Percentiles rank a stretch among this genome's conserved stretches.
Evolutionary conservation across 2,329 filamentous ascomycete genomes (phyloP).

Genomic region (Penicillium sp.): DNA sequence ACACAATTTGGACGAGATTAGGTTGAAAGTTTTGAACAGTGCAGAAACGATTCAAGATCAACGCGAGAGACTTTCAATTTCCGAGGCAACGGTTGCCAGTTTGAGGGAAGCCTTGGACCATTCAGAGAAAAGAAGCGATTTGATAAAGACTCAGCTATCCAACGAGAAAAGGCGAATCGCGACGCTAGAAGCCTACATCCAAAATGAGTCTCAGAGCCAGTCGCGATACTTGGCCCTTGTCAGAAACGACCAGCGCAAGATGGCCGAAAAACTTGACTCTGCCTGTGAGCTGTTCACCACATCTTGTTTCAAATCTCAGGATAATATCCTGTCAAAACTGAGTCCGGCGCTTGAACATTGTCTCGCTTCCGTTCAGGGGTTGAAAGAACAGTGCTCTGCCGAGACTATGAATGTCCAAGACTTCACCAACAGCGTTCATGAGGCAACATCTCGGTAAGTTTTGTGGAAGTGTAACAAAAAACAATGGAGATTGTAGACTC

Average conservation of each 20-base stretch:
- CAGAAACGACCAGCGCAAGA: constrained; percentile 25
- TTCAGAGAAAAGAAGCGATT: constrained; percentile 23
- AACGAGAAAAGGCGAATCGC: constrained; percentile 33
- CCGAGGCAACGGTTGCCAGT: constrained; percentile 17
- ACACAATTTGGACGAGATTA: constrained; percentile 27
- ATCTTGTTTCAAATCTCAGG: constrained; percentile 15
- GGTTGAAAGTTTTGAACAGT: constrained; percentile 18
- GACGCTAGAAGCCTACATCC: constrained; percentile 36
- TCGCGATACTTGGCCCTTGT: constrained; percentile 22
- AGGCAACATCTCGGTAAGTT: constrained; percentile 29
- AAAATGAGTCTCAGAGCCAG: constrained; percentile 26
- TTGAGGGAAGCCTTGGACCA: constrained; percentile 29
- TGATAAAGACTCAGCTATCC: constrained; percentile 22
- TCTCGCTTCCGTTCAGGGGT: constrained; percentile 13
- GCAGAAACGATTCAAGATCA: constrained; percentile 20
- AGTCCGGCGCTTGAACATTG: constrained; percentile 17
- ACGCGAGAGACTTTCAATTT: constrained; percentile 20
- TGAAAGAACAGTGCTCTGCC: constrained; percentile 18
- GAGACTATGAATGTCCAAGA: constrained; percentile 20
- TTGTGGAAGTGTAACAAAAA: not conserved
- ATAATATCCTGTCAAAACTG: constrained; percentile 16
- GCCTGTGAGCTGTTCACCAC: constrained; percentile 17
- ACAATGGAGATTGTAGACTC: not conserved
- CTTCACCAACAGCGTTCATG: constrained; percentile 19
- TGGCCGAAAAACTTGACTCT: constrained; percentile 21